These are phyloP conservation scores for Pyricularia sp. DNA, from an alignment of 2,329 filamentous ascomycete genomes.

Conservation along the genomic window DNA sequence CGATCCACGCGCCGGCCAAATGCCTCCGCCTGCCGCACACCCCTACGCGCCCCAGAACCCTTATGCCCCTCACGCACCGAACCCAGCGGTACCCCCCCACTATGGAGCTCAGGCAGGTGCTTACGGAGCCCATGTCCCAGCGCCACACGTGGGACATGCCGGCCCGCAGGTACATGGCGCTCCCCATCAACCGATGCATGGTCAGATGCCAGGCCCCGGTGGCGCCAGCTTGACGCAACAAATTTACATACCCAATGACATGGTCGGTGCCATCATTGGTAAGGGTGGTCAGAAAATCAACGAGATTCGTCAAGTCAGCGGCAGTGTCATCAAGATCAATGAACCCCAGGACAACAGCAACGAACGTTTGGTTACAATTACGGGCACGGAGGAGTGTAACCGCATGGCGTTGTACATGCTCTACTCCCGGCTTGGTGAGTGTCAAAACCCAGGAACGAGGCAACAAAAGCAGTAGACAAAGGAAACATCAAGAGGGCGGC, in stretches of 20 bases:
- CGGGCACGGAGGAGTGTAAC: conserved; percentile 95
- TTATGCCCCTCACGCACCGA: conserved; percentile 56
- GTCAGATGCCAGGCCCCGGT: conserved; percentile 38
- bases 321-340: conserved; percentile 99
- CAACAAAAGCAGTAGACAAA: conserved; percentile 4
- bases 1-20: conserved; percentile 63
- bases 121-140: conserved; percentile 76
- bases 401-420: conserved; percentile 99
- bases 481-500: conserved; percentile 10
- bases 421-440: conserved; percentile 86
- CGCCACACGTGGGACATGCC: conserved; percentile 56
- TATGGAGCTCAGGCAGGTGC: conserved; percentile 68
- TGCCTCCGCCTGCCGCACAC: conserved; percentile 41
- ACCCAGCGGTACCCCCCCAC: conserved; percentile 60
- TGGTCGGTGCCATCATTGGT: conserved; percentile 98
- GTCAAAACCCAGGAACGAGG: neutral
- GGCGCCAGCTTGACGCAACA: conserved; percentile 81
- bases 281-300: conserved; percentile 99
- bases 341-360: conserved; percentile 99
- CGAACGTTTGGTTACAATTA: conserved; percentile 93
- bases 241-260: conserved; percentile 98
- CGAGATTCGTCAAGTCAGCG: conserved; percentile 92
- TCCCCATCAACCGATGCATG: conserved; percentile 67
- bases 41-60: conserved; percentile 64
- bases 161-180: conserved; percentile 49